phyloP scores from a whole-genome alignment of 768 basidiomycete genomes.

The Leccinum variicolor region DNA sequence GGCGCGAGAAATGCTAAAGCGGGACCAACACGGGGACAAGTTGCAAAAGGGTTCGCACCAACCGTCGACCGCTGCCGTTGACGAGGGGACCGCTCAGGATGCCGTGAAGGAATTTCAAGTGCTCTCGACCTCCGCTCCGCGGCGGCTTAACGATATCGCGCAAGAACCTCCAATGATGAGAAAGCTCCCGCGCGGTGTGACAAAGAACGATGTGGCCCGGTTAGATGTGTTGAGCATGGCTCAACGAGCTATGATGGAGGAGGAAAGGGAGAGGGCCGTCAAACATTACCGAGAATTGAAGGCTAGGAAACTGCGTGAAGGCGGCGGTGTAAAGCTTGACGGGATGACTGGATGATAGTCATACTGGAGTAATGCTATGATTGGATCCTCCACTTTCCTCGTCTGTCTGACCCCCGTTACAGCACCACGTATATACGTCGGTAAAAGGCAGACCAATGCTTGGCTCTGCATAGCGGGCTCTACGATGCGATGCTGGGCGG shows the following conservation, averaged over 20 bases:
- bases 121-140: constrained; percentile 52
- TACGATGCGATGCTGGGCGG: constrained; percentile 3
- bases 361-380: constrained; percentile 9
- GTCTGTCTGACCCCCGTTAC: background rate
- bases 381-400: constrained; percentile 1
- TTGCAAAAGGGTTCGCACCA: constrained; percentile 12
- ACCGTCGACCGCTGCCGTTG: constrained; percentile 8
- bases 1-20: constrained; percentile 17
- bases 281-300: constrained; percentile 67
- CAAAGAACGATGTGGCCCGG: constrained; percentile 26
- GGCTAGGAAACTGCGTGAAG: constrained; percentile 37
- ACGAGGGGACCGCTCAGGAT: constrained; percentile 21
- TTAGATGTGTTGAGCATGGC: constrained; percentile 63
- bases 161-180: constrained; percentile 64
- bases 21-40: constrained; percentile 9
- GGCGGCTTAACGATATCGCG: constrained; percentile 68
- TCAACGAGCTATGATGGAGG: constrained; percentile 74
- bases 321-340: constrained; percentile 9
- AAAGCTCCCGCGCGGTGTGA: constrained; percentile 49
- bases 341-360: constrained; percentile 3
- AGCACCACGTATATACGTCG: constrained; percentile 3
- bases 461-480: background rate
- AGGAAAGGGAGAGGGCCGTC: constrained; percentile 69
- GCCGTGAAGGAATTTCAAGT: constrained; percentile 46
- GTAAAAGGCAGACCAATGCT: background rate